These are phyloP conservation scores for Sindora glabra DNA, from an alignment of 306 rosid genomes.

Conservation along the genomic window DNA sequence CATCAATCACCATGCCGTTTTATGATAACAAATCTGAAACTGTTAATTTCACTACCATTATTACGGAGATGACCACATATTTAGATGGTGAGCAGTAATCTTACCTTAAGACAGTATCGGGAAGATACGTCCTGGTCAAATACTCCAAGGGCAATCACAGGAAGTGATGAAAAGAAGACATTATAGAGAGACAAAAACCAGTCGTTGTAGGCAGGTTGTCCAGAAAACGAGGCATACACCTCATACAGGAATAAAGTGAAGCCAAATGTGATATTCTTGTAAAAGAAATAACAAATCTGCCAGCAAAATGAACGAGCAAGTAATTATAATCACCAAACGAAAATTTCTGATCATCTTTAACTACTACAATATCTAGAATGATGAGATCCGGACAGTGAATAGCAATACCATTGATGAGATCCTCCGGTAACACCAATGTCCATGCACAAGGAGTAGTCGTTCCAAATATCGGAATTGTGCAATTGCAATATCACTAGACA, in stretches of 20 bases:
- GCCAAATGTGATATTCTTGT: slow-evolving; percentile 86
- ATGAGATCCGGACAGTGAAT: neutral
- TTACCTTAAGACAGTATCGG: slow-evolving; percentile 67
- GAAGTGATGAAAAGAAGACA: slow-evolving; percentile 83
- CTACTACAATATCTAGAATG: slow-evolving; percentile 1
- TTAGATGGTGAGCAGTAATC: neutral
- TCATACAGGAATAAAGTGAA: slow-evolving; percentile 82
- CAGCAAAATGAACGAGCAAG: slow-evolving; percentile 18
- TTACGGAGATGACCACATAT: neutral
- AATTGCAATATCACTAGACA: slow-evolving; percentile 98
- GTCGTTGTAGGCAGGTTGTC: slow-evolving; percentile 79
- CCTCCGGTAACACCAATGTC: slow-evolving; percentile 99
- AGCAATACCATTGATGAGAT: slow-evolving; percentile 80
- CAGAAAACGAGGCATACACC: slow-evolving; percentile 81
- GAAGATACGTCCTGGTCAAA: slow-evolving; percentile 96
- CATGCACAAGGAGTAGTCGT: slow-evolving; percentile 88
- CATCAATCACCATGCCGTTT: too few relatives aligned
- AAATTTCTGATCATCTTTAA: neutral
- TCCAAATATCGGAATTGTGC: slow-evolving; percentile 92
- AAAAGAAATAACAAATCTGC: slow-evolving; percentile 98
- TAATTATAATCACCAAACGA: slow-evolving; percentile 14
- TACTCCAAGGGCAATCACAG: slow-evolving; percentile 84
- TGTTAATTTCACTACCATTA: slow-evolving; percentile 2
- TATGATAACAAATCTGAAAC: too few relatives aligned
- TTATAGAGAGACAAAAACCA: slow-evolving; percentile 90